Percentiles rank a stretch among this genome's conserved stretches.
phyloP scores from a whole-genome alignment of 2,329 filamentous ascomycete genomes.

The Hypoxylon sp. region DNA sequence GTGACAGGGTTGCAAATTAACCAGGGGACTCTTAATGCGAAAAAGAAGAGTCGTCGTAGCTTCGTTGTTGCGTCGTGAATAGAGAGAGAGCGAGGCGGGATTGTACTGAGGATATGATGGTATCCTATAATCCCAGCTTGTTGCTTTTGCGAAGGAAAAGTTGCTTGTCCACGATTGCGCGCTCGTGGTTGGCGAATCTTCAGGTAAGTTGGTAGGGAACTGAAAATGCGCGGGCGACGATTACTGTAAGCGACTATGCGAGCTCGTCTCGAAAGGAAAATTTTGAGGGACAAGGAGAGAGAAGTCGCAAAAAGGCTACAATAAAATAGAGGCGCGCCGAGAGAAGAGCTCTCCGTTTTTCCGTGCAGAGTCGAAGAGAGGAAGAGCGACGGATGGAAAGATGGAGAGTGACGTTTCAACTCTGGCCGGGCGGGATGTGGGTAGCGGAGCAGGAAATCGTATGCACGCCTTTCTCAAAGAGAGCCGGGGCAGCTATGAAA shows the following conservation, averaged over 20 bases:
- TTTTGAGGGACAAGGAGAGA: slow-evolving; percentile 32
- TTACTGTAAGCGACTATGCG: slow-evolving; percentile 31
- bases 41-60: slow-evolving; percentile 34
- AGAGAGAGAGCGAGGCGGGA: slow-evolving; percentile 25
- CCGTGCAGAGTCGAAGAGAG: slow-evolving; percentile 27
- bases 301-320: no score
- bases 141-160: slow-evolving; percentile 7
- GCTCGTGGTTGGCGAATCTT: slow-evolving; percentile 33
- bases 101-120: slow-evolving; percentile 34
- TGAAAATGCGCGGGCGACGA: slow-evolving; percentile 33
- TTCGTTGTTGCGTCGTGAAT: slow-evolving; percentile 38
- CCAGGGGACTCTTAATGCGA: slow-evolving; percentile 21
- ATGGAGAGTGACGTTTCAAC: background rate
- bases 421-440: slow-evolving; percentile 20
- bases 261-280: slow-evolving; percentile 35
- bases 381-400: slow-evolving; percentile 33
- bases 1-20: slow-evolving; percentile 22
- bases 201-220: slow-evolving; percentile 28
- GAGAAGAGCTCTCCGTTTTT: no score
- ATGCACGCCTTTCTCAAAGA: slow-evolving; percentile 32
- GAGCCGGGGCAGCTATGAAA: slow-evolving; percentile 28
- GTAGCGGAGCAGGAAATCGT: slow-evolving; percentile 32
- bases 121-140: slow-evolving; percentile 16
- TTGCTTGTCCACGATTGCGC: slow-evolving; percentile 20
- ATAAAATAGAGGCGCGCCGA: no score